phyloP scores from a whole-genome alignment of 1,284 basidiomycete genomes.

The Ceratobasidium sp. region DNA sequence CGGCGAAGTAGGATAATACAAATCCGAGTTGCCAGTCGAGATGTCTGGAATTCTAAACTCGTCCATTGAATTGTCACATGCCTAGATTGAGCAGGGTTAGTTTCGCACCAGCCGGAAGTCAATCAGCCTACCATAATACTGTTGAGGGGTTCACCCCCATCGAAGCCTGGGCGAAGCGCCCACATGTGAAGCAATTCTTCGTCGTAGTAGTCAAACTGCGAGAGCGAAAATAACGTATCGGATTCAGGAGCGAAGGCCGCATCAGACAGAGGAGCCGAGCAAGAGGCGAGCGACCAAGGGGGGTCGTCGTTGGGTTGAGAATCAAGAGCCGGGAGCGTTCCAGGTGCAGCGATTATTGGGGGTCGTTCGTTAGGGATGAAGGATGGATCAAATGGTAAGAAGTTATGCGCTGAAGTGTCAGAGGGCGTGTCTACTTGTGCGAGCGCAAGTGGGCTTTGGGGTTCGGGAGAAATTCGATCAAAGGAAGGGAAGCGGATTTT shows the following conservation, averaged over 20 bases:
- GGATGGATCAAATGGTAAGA: neutral
- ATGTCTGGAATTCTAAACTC: neutral
- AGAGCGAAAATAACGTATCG: neutral
- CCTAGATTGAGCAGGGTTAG: neutral
- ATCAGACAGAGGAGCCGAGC: neutral
- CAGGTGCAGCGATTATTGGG: too few species aligned
- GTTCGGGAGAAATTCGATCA: neutral
- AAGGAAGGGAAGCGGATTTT: neutral
- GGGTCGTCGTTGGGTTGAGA: neutral
- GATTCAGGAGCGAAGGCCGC: conserved; percentile 1
- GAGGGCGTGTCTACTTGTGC: neutral
- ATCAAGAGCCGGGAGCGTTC: neutral
- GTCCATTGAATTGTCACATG: neutral
- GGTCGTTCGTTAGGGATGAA: neutral
- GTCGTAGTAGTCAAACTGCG: neutral
- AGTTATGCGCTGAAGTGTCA: neutral
- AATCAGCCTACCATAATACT: conserved; percentile 6
- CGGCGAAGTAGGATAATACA: conserved; percentile 1
- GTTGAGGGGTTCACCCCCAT: neutral
- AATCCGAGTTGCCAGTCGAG: neutral
- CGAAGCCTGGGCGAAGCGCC: conserved; percentile 7
- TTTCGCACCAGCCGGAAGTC: neutral
- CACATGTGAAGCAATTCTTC: neutral
- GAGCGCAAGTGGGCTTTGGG: neutral
- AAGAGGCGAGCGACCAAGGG: conserved; percentile 4